Base-by-base conservation (phyloP, 352 stramenopile genomes). In the Globisporangium carolinianum region DNA sequence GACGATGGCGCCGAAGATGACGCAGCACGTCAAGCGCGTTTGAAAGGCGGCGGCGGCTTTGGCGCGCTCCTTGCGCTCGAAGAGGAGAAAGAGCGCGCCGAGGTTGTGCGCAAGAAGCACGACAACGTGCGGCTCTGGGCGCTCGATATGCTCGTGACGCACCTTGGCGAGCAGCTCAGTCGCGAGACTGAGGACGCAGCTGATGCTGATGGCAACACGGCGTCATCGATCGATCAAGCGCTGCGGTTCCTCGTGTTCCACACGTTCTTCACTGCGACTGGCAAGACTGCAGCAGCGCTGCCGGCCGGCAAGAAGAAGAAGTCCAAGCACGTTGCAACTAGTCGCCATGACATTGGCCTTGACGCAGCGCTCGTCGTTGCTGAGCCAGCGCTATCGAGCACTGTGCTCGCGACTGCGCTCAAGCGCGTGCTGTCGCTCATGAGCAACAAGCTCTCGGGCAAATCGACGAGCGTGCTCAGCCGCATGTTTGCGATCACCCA, bases 81-180 rank as follows among this genome's bases (percentile, higher is more conserved):
- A 47, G 84, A 94, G 55, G 79, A 87, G 55, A 85, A 82, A 47
- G 84, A 94, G 57, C 84, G 78, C n/a, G 68, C 76, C 15, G 76
- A 84, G 54, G 53, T 65, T 41, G 36, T 79, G 15, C 65, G 66
- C 58, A 79, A 81, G 51, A 79, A 79, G 41, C 71, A 75, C 45
- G 71, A 86, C 61, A 81, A 75, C 17, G 81, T 83, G 50, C 81
- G 84, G 12, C 65, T 90, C 43, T 94, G 84, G 84, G 76, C 84
- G 18, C 47, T 94, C 7, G 84, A 94, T 55, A 66, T 71, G 8
- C 75, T 94, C 48, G 66, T 81, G 45, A 53, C 68, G 57, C 69
- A 75, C 45, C 58, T 87, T 24, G 62, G 55, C 1, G 72, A 91
- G 12, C 55, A 73, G 49, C 60, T 81, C 7, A 14, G 5, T 51